phyloP scores from a whole-genome alignment of 768 basidiomycete species.

The Boletales sp. region DNA sequence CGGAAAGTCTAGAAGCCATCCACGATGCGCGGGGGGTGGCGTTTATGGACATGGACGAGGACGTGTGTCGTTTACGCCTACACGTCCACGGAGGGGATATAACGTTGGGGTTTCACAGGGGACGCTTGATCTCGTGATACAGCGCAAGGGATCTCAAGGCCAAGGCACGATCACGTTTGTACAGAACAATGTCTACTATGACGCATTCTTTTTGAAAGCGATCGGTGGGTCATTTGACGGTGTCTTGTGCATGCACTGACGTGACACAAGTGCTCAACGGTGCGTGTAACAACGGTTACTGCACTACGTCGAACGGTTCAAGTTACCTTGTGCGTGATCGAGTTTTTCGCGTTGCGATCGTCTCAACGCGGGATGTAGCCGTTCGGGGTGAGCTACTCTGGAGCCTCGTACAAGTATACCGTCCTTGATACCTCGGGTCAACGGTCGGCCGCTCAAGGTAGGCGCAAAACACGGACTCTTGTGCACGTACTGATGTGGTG shows the following conservation, averaged over 20 bases:
- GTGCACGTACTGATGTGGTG: conserved; percentile 1
- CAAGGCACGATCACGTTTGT: conserved; percentile 71
- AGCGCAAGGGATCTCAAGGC: conserved; percentile 68
- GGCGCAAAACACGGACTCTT: conserved; percentile 5
- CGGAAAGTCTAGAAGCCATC: conserved; percentile 57
- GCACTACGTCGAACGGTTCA: conserved; percentile 57
- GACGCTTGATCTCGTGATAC: conserved; percentile 86
- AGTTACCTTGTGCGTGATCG: conserved; percentile 66
- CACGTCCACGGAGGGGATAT: neutral
- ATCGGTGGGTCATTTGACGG: conserved; percentile 50
- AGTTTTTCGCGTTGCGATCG: neutral
- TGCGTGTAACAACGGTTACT: conserved; percentile 83
- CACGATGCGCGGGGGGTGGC: conserved; percentile 76
- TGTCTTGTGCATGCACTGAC: conserved; percentile 1
- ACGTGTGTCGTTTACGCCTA: conserved; percentile 51
- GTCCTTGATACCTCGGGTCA: conserved; percentile 87
- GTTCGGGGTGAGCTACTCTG: conserved; percentile 90
- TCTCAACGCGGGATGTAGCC: conserved; percentile 48
- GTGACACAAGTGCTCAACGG: conserved; percentile 75
- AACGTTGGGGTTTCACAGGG: conserved; percentile 51
- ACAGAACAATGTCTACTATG: conserved; percentile 97
- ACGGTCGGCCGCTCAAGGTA: conserved; percentile 88
- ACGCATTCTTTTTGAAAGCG: conserved; percentile 98
- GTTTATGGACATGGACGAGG: conserved; percentile 93
- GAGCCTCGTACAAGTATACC: conserved; percentile 96